These are phyloP conservation scores for Trametes sp. DNA, from an alignment of 1,284 basidiomycete species.

Conservation along the genomic window DNA sequence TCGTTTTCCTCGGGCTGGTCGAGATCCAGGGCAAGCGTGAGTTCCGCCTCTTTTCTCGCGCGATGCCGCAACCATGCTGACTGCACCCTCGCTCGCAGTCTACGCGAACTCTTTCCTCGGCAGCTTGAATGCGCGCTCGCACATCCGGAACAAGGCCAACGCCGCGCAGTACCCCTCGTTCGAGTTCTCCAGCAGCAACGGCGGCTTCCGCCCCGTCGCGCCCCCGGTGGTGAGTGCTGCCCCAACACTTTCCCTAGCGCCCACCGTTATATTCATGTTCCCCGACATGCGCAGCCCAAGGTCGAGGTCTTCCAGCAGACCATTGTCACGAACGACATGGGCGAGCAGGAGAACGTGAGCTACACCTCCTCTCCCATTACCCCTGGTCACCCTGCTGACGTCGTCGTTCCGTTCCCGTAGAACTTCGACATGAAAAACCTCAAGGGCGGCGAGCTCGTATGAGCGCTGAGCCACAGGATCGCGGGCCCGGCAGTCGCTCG, in stretches of 20 bases:
- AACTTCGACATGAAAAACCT: conserved; percentile 20
- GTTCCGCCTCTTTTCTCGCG: neutral
- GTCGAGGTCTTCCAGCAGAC: conserved; percentile 27
- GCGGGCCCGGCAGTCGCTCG: conserved; percentile 1
- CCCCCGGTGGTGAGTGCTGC: conserved; percentile 16
- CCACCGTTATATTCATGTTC: neutral
- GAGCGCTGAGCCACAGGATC: neutral
- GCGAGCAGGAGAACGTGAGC: conserved; percentile 20
- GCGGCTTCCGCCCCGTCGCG: conserved; percentile 14
- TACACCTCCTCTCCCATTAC: neutral
- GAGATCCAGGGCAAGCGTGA: conserved; percentile 30
- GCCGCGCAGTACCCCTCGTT: conserved; percentile 25
- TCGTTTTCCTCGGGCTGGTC: conserved; percentile 26
- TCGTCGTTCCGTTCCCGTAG: neutral
- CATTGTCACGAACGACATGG: conserved; percentile 25
- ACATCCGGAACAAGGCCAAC: conserved; percentile 19
- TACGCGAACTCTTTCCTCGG: conserved; percentile 29
- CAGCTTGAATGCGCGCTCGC: conserved; percentile 24
- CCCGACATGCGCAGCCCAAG: conserved; percentile 12
- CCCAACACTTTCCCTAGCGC: neutral
- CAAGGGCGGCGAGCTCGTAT: conserved; percentile 25
- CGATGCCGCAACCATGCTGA: neutral
- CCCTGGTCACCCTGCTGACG: neutral
- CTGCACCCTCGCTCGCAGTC: conserved; percentile 10
- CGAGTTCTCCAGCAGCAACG: conserved; percentile 22